Evolutionary conservation across 176 grass and related monocot genomes (phyloP).

Genomic region (Urochloa ruziziensis): DNA sequence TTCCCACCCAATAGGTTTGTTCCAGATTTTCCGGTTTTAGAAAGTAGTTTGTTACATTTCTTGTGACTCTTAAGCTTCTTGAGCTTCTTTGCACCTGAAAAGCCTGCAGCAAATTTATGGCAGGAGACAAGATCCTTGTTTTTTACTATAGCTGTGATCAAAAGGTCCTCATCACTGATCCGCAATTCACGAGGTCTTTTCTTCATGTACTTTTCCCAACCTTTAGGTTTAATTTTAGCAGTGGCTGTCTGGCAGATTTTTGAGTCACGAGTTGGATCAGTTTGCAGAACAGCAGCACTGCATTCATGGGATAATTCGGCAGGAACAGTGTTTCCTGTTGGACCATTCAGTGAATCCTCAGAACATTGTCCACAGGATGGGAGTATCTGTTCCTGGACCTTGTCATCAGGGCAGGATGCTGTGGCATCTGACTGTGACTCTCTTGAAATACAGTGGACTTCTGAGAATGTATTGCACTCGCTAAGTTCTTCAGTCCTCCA

Average conservation of each 20-base stretch:
- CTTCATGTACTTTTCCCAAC: constrained; percentile 38
- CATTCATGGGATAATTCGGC: constrained; percentile 33
- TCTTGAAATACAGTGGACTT: constrained; percentile 7
- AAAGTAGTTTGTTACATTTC: constrained; percentile 41
- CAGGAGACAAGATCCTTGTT: constrained; percentile 74
- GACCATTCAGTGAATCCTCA: constrained; percentile 31
- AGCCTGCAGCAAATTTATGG: constrained; percentile 52
- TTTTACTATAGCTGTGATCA: constrained; percentile 92
- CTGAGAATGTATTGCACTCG: neutral
- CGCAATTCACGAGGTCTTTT: constrained; percentile 87
- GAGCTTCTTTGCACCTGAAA: constrained; percentile 39
- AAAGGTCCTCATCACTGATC: constrained; percentile 90
- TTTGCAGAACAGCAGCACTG: constrained; percentile 28
- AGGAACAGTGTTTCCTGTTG: constrained; percentile 31
- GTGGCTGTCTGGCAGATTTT: constrained; percentile 23
- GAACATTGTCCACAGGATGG: constrained; percentile 7
- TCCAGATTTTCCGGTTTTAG: constrained; percentile 55
- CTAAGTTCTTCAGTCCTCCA: neutral
- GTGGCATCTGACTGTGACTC: neutral
- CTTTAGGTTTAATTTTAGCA: constrained; percentile 35
- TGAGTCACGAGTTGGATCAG: constrained; percentile 14
- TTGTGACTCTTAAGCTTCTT: constrained; percentile 58
- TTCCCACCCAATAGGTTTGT: constrained; percentile 64
- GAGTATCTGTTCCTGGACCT: constrained; percentile 2
- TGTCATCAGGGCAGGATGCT: neutral